Evolutionary conservation across 1,284 basidiomycete genomes (phyloP).

Genomic region (Agaricales sp.): DNA sequence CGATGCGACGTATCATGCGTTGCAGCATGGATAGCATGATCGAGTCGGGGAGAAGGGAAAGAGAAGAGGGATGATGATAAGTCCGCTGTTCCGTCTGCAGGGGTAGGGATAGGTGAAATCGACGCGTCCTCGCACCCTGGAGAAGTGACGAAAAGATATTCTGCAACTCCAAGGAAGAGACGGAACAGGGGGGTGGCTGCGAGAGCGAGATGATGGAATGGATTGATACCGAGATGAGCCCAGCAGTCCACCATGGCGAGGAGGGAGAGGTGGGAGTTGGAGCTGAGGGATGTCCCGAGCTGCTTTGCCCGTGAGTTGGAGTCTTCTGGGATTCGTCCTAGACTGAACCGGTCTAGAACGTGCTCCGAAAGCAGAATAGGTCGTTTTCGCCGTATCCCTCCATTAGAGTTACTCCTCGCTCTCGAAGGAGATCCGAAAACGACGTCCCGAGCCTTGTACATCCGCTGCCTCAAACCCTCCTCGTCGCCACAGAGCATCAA

Average conservation of each 20-base stretch:
- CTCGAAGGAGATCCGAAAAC: conserved; percentile 59
- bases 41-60: conserved; percentile 36
- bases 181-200: conserved; percentile 96
- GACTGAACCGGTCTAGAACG: conserved; percentile 83
- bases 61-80: not conserved
- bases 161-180: conserved; percentile 95
- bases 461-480: conserved; percentile 55
- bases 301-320: conserved; percentile 10
- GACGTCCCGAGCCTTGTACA: conserved; percentile 66
- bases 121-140: not conserved
- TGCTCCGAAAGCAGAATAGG: conserved; percentile 85
- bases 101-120: not conserved
- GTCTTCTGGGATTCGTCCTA: conserved; percentile 41
- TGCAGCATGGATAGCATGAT: conserved; percentile 69
- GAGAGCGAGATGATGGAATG: conserved; percentile 86
- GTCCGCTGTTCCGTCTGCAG: not conserved
- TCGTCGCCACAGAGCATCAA: conserved; percentile 80
- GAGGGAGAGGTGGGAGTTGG: conserved; percentile 93
- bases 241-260: conserved; percentile 99
- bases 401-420: conserved; percentile 13
- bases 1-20: conserved; percentile 77
- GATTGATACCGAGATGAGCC: conserved; percentile 81
- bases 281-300: conserved; percentile 12
- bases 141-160: conserved; percentile 77
- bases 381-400: conserved; percentile 20